Conservation (phyloP, 257 asterid species). For the Rehmannia glutinosa region DNA sequence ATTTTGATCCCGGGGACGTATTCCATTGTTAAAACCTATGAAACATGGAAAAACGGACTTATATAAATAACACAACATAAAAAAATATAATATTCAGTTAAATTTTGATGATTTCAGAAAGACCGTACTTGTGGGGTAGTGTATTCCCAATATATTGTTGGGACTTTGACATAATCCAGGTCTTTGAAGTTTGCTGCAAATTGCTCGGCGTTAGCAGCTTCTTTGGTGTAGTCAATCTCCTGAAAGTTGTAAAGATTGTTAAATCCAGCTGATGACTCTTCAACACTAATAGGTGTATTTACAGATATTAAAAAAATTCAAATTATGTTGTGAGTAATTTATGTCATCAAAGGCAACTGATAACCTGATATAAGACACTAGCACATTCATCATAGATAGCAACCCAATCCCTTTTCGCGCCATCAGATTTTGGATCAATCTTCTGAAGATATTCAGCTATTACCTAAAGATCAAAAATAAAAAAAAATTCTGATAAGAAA, state of each 20-base stretch:
- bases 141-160: slow-evolving; percentile 81
- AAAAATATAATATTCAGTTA: slow-evolving; percentile 4
- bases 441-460: slow-evolving; percentile 97
- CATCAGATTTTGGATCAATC: slow-evolving; percentile 97
- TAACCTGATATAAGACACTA: slow-evolving; percentile 83
- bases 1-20: slow-evolving; percentile 95
- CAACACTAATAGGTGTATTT: too few species aligned
- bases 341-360: slow-evolving; percentile 1
- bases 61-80: slow-evolving; percentile 11
- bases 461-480: slow-evolving; percentile 52
- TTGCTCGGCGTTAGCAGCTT: slow-evolving; percentile 78
- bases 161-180: slow-evolving; percentile 85
- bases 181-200: slow-evolving; percentile 77
- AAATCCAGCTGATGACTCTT: too few species aligned
- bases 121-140: slow-evolving; percentile 77
- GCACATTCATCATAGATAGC: slow-evolving; percentile 98
- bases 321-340: too few species aligned
- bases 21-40: slow-evolving; percentile 81
- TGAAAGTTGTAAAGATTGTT: too few species aligned
- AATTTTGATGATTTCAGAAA: slow-evolving; percentile 4
- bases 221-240: slow-evolving; percentile 91
- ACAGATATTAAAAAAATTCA: too few species aligned
- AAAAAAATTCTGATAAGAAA: slow-evolving; percentile 10
- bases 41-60: slow-evolving; percentile 12
- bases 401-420: slow-evolving; percentile 99